phyloP scores from a whole-genome alignment of 1,284 basidiomycete genomes.

The Heterobasidion irregulare region DNA sequence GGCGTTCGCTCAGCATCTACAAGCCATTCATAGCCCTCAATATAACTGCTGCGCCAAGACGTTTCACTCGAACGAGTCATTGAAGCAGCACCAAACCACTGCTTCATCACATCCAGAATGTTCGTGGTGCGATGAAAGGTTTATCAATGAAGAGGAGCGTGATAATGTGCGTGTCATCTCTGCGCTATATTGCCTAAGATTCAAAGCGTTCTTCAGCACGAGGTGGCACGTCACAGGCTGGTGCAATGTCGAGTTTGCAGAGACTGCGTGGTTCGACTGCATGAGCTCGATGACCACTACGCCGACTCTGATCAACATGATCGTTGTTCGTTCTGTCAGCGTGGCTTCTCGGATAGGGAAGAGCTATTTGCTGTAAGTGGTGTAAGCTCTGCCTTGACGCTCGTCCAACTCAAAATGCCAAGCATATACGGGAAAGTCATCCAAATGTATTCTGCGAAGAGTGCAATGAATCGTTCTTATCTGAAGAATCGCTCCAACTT shows the following conservation, averaged over 20 bases:
- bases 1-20: not conserved
- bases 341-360: not conserved
- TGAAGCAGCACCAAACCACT: not conserved
- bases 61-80: not conserved
- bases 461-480: too few species aligned
- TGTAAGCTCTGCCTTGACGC: too few species aligned
- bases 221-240: not conserved
- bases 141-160: not conserved
- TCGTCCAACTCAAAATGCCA: too few species aligned
- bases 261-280: not conserved
- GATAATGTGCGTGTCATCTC: not conserved
- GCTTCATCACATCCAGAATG: not conserved
- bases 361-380: not conserved
- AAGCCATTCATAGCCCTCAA: not conserved
- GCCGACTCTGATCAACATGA: not conserved
- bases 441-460: too few species aligned
- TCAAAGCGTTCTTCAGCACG: not conserved
- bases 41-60: not conserved
- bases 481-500: not conserved
- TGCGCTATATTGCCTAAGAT: not conserved
- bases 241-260: not conserved
- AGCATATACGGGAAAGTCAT: too few species aligned
- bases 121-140: not conserved
- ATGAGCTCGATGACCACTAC: not conserved
- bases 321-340: not conserved